A percentile compares a stretch with the other conserved stretches of the same genome.
Conservation (phyloP, 1,284 basidiomycete species). For the Apiotrichum laibachii region DNA sequence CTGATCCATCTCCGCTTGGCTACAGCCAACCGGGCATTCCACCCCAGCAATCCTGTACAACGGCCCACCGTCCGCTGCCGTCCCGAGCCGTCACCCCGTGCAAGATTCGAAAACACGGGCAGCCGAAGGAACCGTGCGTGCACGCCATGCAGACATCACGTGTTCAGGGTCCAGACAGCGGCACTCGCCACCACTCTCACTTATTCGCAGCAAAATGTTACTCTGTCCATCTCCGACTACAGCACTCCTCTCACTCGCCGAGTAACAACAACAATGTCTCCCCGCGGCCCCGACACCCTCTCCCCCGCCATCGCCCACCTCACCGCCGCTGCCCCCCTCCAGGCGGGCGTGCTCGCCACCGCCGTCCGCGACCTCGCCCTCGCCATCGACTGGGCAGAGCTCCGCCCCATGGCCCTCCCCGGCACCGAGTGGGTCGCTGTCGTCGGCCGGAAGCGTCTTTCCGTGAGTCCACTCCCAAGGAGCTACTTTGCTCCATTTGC, state of each 20-base stretch:
- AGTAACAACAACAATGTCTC: not conserved
- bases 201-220: not conserved
- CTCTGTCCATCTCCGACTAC: not conserved
- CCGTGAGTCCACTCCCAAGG: conserved; percentile 27
- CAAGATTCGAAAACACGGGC: no score
- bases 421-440: conserved; percentile 40
- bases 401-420: conserved; percentile 31
- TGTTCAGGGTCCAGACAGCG: no score
- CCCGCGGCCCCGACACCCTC: conserved; percentile 2
- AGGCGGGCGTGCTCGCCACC: conserved; percentile 46
- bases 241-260: not conserved
- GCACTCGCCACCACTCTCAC: no score
- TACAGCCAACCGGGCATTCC: no score
- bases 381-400: conserved; percentile 50
- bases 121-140: no score
- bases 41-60: no score
- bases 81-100: no score
- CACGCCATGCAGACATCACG: no score
- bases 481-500: not conserved
- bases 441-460: conserved; percentile 41
- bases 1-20: no score
- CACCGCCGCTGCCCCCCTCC: conserved; percentile 23
- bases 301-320: conserved; percentile 8
- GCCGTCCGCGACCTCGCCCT: conserved; percentile 48
- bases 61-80: no score